Percentiles rank a stretch among this genome's conserved stretches.
Conservation (phyloP, 495 filamentous ascomycete genomes). For the Cercophora newfieldiana region DNA sequence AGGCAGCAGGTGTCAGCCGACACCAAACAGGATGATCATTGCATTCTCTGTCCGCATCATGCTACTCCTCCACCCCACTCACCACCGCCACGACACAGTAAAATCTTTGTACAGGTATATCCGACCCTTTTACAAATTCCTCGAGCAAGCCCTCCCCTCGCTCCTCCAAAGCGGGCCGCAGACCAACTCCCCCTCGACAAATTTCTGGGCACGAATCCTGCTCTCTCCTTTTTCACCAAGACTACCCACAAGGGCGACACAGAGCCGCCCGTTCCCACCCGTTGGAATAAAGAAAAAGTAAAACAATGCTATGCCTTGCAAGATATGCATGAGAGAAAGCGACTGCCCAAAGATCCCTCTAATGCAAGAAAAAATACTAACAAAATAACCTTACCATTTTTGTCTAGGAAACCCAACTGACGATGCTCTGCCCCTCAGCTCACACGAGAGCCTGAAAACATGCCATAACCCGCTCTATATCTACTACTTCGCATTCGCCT, state of each 20-base stretch:
- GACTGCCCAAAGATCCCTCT: constrained; percentile 10
- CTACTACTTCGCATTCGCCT: constrained; percentile 42
- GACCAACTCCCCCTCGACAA: background rate
- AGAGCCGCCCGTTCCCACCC: background rate
- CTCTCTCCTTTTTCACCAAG: too few relatives aligned
- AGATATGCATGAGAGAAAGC: background rate
- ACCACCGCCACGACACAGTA: background rate
- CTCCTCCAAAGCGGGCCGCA: too few relatives aligned
- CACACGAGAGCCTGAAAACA: background rate
- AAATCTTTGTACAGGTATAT: constrained; percentile 9
- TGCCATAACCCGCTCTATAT: background rate
- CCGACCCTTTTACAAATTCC: constrained; percentile 3
- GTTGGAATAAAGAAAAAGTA: background rate
- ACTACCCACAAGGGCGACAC: too few relatives aligned
- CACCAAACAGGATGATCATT: background rate
- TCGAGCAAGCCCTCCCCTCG: too few relatives aligned
- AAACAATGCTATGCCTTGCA: constrained; percentile 15
- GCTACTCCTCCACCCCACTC: background rate
- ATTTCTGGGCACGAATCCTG: background rate
- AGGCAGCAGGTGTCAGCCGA: background rate
- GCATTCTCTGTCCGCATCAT: background rate
- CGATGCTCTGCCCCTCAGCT: background rate
- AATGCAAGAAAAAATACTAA: constrained; percentile 17
- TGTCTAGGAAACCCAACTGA: constrained; percentile 9
- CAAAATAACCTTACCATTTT: constrained; percentile 26